Conservation (phyloP, 768 basidiomycete genomes). For the Basidioascus undulatus region DNA sequence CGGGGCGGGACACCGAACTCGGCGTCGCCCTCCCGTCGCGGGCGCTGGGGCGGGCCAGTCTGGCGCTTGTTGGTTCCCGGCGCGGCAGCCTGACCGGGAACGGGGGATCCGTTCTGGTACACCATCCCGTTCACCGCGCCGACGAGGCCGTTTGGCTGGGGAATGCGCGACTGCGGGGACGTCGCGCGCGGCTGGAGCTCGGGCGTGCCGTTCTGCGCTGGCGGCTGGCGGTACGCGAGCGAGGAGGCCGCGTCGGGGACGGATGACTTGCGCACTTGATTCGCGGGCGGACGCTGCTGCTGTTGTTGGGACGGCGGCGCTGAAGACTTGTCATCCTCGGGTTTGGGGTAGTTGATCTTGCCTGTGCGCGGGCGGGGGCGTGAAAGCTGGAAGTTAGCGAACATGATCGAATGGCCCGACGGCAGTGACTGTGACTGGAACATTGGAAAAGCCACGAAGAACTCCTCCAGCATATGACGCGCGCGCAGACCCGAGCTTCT, state of each 20-base stretch:
- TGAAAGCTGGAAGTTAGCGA: too few species aligned
- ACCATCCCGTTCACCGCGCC: not conserved
- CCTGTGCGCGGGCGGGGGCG: conserved; percentile 24
- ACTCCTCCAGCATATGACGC: too few species aligned
- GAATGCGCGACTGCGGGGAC: too few species aligned
- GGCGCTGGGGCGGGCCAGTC: conserved; percentile 19
- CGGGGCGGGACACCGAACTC: conserved; percentile 8
- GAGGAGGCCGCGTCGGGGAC: conserved; percentile 3
- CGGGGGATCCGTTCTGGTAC: not conserved
- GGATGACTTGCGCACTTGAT: conserved; percentile 7
- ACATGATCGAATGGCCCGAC: too few species aligned
- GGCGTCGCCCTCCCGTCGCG: conserved; percentile 16
- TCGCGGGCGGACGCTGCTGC: conserved; percentile 22
- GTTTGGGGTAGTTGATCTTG: conserved; percentile 92
- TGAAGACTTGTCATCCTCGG: too few species aligned
- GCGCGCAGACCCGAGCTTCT: too few species aligned
- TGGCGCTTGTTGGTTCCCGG: not conserved
- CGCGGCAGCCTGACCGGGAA: conserved; percentile 3
- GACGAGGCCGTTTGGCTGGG: too few species aligned
- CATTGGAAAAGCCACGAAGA: too few species aligned
- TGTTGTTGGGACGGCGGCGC: conserved; percentile 26
- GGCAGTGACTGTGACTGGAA: too few species aligned
- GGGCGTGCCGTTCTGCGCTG: conserved; percentile 5
- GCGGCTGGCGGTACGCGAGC: conserved; percentile 4
- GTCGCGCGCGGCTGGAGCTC: not conserved